Evolutionary conservation across 257 asterid genomes (phyloP).

Genomic region (Solanum gracilifrons): DNA sequence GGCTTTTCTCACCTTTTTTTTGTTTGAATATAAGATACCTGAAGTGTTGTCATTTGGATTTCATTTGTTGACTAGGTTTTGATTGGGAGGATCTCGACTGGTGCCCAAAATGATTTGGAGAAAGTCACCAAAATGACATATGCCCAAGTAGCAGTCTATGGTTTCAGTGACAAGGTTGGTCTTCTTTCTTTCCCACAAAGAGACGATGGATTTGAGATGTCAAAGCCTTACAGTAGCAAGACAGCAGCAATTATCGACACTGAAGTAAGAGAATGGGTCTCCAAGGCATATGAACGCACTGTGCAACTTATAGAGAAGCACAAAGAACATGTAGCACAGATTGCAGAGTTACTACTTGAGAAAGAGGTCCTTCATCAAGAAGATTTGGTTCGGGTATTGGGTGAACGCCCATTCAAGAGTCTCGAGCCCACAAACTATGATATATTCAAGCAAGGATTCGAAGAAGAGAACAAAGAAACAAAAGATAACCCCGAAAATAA

Average conservation of each 20-base stretch:
- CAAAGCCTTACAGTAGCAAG: constrained; percentile 80
- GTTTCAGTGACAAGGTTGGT: constrained; percentile 86
- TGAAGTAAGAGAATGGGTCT: constrained; percentile 75
- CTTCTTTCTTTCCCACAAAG: constrained; percentile 67
- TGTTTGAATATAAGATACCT: neutral
- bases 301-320: constrained; percentile 62
- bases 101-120: constrained; percentile 92
- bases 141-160: constrained; percentile 75
- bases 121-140: constrained; percentile 88
- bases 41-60: neutral
- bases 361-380: constrained; percentile 81
- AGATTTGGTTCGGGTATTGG: constrained; percentile 54
- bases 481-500: constrained; percentile 11
- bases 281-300: constrained; percentile 52
- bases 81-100: constrained; percentile 82
- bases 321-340: constrained; percentile 51
- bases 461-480: constrained; percentile 22
- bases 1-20: neutral
- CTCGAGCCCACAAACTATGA: constrained; percentile 60
- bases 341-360: constrained; percentile 72
- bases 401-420: constrained; percentile 60
- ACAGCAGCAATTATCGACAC: constrained; percentile 66
- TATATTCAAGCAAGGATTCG: constrained; percentile 53
- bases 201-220: constrained; percentile 33
- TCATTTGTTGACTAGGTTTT: constrained; percentile 37